Evolutionary conservation across 768 basidiomycete genomes (phyloP).

Genomic region (Tylopilus sp.): DNA sequence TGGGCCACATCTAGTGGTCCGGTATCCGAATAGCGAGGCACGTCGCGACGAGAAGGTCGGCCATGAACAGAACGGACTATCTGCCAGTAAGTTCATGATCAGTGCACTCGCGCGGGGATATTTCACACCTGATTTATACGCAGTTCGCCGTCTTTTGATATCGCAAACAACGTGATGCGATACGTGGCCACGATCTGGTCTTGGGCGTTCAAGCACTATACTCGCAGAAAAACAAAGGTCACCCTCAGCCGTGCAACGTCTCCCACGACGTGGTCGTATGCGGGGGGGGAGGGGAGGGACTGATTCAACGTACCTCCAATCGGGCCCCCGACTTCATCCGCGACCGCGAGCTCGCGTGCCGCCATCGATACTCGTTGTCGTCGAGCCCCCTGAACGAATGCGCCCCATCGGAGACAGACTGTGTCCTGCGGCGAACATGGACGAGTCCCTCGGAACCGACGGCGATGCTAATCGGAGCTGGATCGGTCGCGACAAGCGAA

Average conservation of each 20-base stretch:
- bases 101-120: not conserved
- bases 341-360: conserved; percentile 4
- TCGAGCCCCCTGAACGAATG: conserved; percentile 25
- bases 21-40: conserved; percentile 31
- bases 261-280: too few relatives aligned
- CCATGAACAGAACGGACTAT: conserved; percentile 24
- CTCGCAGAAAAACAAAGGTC: not conserved
- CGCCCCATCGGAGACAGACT: not conserved
- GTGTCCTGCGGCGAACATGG: conserved; percentile 10
- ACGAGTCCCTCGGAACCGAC: conserved; percentile 10
- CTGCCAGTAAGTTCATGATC: conserved; percentile 1
- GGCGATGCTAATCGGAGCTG: conserved; percentile 18
- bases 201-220: conserved; percentile 25
- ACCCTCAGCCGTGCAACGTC: not conserved
- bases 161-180: conserved; percentile 27
- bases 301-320: conserved; percentile 22
- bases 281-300: too few relatives aligned
- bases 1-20: conserved; percentile 16
- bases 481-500: conserved; percentile 8
- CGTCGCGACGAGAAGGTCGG: conserved; percentile 31
- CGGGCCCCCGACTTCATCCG: conserved; percentile 13
- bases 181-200: conserved; percentile 29
- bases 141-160: conserved; percentile 32
- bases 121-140: conserved; percentile 27
- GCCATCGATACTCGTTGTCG: conserved; percentile 26